These are phyloP conservation scores for Cladophialophora bantiana DNA, from an alignment of 2,329 filamentous ascomycete genomes.

Conservation along the genomic window DNA sequence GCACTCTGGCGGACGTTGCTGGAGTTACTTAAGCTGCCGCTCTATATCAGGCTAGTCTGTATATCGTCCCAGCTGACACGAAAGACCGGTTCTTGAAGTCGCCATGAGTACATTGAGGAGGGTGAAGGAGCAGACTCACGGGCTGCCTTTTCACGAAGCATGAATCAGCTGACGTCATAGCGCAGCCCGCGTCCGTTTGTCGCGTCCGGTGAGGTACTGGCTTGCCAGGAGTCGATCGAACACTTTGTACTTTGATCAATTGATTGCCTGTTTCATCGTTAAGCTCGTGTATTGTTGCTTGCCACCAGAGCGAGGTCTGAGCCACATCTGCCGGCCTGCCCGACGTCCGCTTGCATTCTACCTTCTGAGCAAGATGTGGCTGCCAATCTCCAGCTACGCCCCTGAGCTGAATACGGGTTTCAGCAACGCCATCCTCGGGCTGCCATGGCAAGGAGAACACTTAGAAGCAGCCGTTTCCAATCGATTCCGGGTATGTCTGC, in stretches of 20 bases:
- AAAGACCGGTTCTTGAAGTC: neutral
- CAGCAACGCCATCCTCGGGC: conserved; percentile 7
- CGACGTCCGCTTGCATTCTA: neutral
- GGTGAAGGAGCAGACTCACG: neutral
- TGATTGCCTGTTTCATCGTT: neutral
- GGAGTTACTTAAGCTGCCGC: conserved; percentile 61
- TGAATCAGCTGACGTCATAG: conserved; percentile 15
- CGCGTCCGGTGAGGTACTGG: neutral
- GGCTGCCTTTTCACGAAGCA: neutral
- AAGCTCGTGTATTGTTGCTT: neutral
- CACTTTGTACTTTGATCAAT: neutral
- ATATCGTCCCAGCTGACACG: neutral
- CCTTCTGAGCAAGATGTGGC: neutral
- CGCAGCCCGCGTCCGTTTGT: neutral
- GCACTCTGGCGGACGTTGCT: conserved; percentile 57
- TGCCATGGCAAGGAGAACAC: neutral
- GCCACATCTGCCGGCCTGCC: neutral
- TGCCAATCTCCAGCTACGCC: neutral
- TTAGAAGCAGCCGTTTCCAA: neutral
- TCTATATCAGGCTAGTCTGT: conserved; percentile 60
- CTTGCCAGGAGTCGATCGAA: neutral
- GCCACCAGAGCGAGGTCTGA: neutral
- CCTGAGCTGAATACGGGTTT: neutral
- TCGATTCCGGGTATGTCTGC: neutral
- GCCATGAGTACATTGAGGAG: neutral